Evolutionary conservation across 805 yeast species (phyloP).

Genomic region (Ogataea ramenticola): DNA sequence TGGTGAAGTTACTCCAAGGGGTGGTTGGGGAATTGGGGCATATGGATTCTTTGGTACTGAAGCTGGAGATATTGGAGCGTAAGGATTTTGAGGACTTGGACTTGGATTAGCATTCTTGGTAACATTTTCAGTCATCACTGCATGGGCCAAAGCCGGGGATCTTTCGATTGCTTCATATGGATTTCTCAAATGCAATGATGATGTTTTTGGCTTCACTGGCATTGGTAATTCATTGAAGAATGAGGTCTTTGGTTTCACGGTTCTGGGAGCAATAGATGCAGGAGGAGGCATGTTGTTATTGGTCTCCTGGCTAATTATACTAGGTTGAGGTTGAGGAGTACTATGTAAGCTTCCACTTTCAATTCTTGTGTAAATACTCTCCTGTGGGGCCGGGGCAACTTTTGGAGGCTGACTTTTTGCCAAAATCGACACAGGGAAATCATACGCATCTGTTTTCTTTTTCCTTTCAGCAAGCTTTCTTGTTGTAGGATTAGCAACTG

Average conservation of each 20-base stretch:
- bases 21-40: constrained; percentile 17
- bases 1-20: neutral
- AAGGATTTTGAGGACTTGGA: constrained; percentile 2
- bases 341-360: constrained; percentile 9
- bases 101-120: neutral
- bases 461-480: constrained; percentile 36
- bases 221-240: constrained; percentile 58
- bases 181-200: constrained; percentile 14
- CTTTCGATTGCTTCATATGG: constrained; percentile 15
- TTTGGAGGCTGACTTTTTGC: constrained; percentile 32
- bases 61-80: constrained; percentile 6
- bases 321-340: neutral
- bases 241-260: constrained; percentile 25
- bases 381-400: constrained; percentile 25
- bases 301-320: neutral
- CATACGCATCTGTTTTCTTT: constrained; percentile 69
- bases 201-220: constrained; percentile 2
- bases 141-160: neutral
- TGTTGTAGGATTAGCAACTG: neutral
- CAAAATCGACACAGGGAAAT: constrained; percentile 56
- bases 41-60: constrained; percentile 19
- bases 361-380: constrained; percentile 20
- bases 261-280: neutral
- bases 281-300: neutral
- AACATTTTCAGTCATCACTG: neutral